Base-by-base conservation (phyloP, 768 basidiomycete species). In the Tylopilus subfusipes region DNA sequence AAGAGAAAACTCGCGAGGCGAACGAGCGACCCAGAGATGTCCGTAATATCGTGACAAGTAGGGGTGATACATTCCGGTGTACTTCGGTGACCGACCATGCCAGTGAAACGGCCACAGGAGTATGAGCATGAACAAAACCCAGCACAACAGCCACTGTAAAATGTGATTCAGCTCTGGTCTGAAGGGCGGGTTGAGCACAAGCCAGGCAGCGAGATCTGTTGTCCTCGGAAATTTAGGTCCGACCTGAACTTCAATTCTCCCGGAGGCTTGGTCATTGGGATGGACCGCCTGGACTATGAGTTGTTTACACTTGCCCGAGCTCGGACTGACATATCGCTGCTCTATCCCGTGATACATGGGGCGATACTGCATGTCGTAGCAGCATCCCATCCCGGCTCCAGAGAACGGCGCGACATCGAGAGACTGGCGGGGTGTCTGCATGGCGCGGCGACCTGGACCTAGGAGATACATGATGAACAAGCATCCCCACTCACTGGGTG, bases 201-300 rank as follows among this genome's bases (percentile, higher is more conserved):
- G 44, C 60, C 68, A 62, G 25, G 54, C 13, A 22, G 63, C 60
- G 12, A 68, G 63, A 29, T 52, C 52, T 14, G 53, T 59, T 12
- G 52, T 33, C 11, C 36, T 34, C 2, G 48, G 42, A 16, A 19
- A 2, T 8, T 33, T 50, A 21, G 9, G 40, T 21, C 34, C 52
- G n/a, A 67, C 29, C 0, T 2, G 0, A 5, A 30, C 8, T 25
- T 67, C 59, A 10, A 4, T 36, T 8, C 49, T 14, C 5, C 33
- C 31, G 1, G 6, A 8, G 13, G 9, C 16, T 4, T 9, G 18
- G n/a, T 0, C 2, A 1, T 30, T 44, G 9, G 66, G 63, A n/a
- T 56, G 53, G 24, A 67, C 55, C 21, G 60, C 66, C 34, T 69
- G 66, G n/a, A 69, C 55, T 12, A 24, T 0, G 21, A 69, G 65